Percentiles rank a stretch among this genome's conserved stretches.
Evolutionary conservation across 192 early-diverging fungal species (phyloP).

Genomic region (Coemansia sp.): DNA sequence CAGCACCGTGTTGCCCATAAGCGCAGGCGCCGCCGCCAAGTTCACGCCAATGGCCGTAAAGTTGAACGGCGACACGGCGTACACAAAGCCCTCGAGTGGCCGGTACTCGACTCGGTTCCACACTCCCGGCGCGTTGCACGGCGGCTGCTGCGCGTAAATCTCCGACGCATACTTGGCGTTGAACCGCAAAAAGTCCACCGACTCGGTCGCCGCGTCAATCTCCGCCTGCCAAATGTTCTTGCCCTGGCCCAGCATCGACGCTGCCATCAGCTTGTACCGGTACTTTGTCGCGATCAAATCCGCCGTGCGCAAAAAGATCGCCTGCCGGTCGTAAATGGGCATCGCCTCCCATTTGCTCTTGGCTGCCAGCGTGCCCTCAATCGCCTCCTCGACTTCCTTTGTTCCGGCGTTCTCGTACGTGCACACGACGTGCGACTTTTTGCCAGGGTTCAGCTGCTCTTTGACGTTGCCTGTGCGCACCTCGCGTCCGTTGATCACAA

Average conservation of each 20-base stretch:
- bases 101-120: constrained; percentile 99
- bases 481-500: constrained; percentile 85
- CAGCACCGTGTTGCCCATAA: constrained; percentile 97
- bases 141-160: constrained; percentile 91
- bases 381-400: constrained; percentile 73
- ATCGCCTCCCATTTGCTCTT: constrained; percentile 89
- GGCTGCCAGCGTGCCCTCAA: constrained; percentile 80
- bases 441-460: constrained; percentile 79
- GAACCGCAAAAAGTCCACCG: constrained; percentile 94
- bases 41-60: constrained; percentile 99
- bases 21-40: constrained; percentile 84
- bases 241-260: constrained; percentile 97
- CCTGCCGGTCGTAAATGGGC: constrained; percentile 90
- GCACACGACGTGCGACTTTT: constrained; percentile 77
- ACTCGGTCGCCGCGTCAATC: constrained; percentile 96
- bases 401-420: constrained; percentile 82
- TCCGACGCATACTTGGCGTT: constrained; percentile 92
- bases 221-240: constrained; percentile 99
- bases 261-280: constrained; percentile 87
- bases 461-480: constrained; percentile 65
- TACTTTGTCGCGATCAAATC: constrained; percentile 89
- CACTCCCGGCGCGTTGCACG: constrained; percentile 74
- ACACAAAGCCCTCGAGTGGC: constrained; percentile 95
- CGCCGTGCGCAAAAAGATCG: constrained; percentile 98
- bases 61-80: constrained; percentile 98